Evolutionary conservation across 805 yeast genomes (phyloP).

Genomic region (Barnettozyma pratensis): DNA sequence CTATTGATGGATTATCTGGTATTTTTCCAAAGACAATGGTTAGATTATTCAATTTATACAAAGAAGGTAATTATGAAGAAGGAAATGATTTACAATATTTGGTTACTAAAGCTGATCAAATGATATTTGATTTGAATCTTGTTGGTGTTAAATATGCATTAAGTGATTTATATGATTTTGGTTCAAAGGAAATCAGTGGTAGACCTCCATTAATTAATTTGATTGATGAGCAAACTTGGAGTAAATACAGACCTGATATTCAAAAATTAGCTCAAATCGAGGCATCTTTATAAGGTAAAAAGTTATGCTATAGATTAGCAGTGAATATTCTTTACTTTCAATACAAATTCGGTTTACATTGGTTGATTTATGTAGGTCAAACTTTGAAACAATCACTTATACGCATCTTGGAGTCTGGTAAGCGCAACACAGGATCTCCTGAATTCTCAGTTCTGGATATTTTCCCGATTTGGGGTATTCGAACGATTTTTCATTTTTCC

Average conservation of each 20-base stretch:
- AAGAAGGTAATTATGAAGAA: slow-evolving; percentile 33
- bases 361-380: not conserved
- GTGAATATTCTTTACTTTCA: not conserved
- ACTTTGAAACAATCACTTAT: too few relatives aligned
- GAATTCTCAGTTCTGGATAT: too few relatives aligned
- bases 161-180: slow-evolving; percentile 22
- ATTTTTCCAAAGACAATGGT: slow-evolving; percentile 45
- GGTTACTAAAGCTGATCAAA: slow-evolving; percentile 35
- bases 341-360: not conserved
- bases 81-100: slow-evolving; percentile 39
- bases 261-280: slow-evolving; percentile 16
- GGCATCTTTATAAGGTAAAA: not conserved
- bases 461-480: too few relatives aligned
- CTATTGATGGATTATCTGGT: slow-evolving; percentile 48
- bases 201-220: slow-evolving; percentile 28
- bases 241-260: slow-evolving; percentile 15
- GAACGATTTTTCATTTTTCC: too few relatives aligned
- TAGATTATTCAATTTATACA: slow-evolving; percentile 29
- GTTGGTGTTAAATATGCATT: slow-evolving; percentile 29
- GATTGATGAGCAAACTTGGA: slow-evolving; percentile 9
- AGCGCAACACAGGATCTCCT: too few relatives aligned
- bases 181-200: slow-evolving; percentile 22
- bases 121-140: slow-evolving; percentile 28
- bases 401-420: too few relatives aligned
- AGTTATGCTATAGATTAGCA: not conserved